Percentiles rank a stretch among this genome's conserved stretches.
These are phyloP conservation scores for Trypanosoma rangeli DNA, from an alignment of 208 protist genomes.

Conservation along the genomic window DNA sequence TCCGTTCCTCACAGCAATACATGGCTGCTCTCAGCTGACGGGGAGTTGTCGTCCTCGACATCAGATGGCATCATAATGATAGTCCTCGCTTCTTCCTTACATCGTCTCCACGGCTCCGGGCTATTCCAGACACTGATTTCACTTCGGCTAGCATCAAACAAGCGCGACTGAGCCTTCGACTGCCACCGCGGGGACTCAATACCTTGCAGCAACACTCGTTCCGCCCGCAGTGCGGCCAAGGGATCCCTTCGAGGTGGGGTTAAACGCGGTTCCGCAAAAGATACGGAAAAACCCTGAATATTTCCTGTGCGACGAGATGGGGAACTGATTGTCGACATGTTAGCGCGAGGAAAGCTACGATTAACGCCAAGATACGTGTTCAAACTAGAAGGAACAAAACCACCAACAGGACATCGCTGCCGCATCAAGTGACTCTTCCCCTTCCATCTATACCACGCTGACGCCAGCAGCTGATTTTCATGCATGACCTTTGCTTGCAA, in stretches of 20 bases:
- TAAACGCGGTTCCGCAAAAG: neutral
- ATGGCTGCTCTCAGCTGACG: constrained; percentile 23
- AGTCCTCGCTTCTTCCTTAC: neutral
- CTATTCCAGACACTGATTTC: neutral
- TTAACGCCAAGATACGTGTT: constrained; percentile 11
- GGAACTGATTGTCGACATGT: neutral
- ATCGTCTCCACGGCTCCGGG: neutral
- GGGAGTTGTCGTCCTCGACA: constrained; percentile 24
- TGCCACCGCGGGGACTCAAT: constrained; percentile 22
- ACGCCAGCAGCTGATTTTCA: constrained; percentile 11
- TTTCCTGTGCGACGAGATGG: neutral
- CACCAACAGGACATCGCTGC: neutral
- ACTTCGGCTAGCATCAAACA: constrained; percentile 15
- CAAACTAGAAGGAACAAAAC: neutral
- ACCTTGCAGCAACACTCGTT: constrained; percentile 10
- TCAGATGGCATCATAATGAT: constrained; percentile 24
- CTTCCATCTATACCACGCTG: constrained; percentile 21
- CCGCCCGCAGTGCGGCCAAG: constrained; percentile 12
- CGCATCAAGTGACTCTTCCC: constrained; percentile 10
- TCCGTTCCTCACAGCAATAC: constrained; percentile 1
- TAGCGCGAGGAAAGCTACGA: constrained; percentile 14
- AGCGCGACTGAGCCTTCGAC: constrained; percentile 11
- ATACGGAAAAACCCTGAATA: constrained; percentile 1
- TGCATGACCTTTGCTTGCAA: neutral
- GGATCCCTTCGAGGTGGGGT: constrained; percentile 13